A percentile compares a stretch with the other conserved stretches of the same genome.
Conservation (phyloP, 2,329 filamentous ascomycete genomes). For the Curvularia eragrostidis region DNA sequence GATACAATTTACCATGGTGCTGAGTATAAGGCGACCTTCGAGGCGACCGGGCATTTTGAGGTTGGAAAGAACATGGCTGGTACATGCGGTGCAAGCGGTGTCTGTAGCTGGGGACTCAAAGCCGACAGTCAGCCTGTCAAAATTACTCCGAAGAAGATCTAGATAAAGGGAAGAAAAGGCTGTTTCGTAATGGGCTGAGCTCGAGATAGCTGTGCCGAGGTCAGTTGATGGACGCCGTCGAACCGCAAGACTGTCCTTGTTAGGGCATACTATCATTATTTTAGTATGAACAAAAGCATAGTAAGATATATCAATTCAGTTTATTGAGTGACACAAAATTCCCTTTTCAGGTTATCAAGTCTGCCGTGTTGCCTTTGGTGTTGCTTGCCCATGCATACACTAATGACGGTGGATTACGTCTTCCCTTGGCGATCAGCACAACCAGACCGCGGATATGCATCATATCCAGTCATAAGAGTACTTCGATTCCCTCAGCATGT, state of each 20-base stretch:
- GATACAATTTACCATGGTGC: slow-evolving; percentile 21
- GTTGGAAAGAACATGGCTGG: slow-evolving; percentile 24
- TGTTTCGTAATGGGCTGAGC: neutral
- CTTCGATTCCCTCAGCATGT: neutral
- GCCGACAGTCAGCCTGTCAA: neutral
- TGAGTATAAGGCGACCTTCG: slow-evolving; percentile 23
- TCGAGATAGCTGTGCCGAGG: neutral
- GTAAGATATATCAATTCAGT: neutral
- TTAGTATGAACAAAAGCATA: neutral
- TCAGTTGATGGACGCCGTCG: neutral
- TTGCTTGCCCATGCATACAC: neutral
- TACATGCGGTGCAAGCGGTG: slow-evolving; percentile 30
- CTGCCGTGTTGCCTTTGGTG: neutral
- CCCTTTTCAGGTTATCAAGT: neutral
- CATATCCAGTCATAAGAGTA: slow-evolving; percentile 2
- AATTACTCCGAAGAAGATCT: slow-evolving; percentile 7
- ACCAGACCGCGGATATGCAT: neutral
- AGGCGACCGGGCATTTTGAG: slow-evolving; percentile 25
- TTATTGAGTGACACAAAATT: neutral
- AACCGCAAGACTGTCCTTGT: neutral
- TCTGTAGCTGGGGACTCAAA: slow-evolving; percentile 23
- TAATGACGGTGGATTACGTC: slow-evolving; percentile 10
- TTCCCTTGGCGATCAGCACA: slow-evolving; percentile 4
- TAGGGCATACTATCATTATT: neutral
- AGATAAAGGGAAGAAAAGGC: neutral